Evolutionary conservation across 495 filamentous ascomycete genomes (phyloP).

Genomic region (Friedmanniomyces endolithicus): DNA sequence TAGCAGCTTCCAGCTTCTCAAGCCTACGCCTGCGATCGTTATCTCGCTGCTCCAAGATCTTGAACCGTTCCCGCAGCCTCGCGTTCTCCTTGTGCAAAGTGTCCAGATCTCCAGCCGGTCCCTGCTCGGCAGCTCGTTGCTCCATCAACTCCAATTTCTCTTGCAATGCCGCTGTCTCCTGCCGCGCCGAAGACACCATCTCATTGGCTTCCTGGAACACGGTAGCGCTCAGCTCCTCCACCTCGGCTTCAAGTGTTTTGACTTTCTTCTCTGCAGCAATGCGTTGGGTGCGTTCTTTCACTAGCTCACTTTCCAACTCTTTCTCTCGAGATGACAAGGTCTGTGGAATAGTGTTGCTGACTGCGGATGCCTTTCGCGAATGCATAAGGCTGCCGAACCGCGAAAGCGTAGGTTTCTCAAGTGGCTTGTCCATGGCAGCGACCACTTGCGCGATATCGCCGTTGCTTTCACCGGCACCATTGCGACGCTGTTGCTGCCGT

Average conservation of each 20-base stretch:
- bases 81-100: slow-evolving; percentile 62
- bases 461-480: neutral
- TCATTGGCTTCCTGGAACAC: slow-evolving; percentile 92
- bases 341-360: slow-evolving; percentile 15
- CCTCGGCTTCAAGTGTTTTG: too few relatives aligned
- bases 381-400: slow-evolving; percentile 15
- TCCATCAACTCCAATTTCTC: slow-evolving; percentile 55
- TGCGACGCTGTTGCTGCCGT: slow-evolving; percentile 9
- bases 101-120: slow-evolving; percentile 53
- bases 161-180: slow-evolving; percentile 66
- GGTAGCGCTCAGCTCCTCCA: too few relatives aligned
- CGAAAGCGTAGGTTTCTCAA: slow-evolving; percentile 3
- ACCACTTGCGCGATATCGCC: slow-evolving; percentile 5
- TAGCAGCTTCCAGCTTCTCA: slow-evolving; percentile 39
- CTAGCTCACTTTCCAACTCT: slow-evolving; percentile 56
- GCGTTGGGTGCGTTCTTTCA: slow-evolving; percentile 58
- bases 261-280: too few relatives aligned
- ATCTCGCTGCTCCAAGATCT: slow-evolving; percentile 61
- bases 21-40: slow-evolving; percentile 60
- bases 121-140: slow-evolving; percentile 41
- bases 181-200: slow-evolving; percentile 87
- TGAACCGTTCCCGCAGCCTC: slow-evolving; percentile 57
- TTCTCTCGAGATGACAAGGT: slow-evolving; percentile 26
- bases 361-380: slow-evolving; percentile 8
- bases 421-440: too few relatives aligned